Base-by-base conservation (phyloP, 768 basidiomycete genomes). In the Tephrocybe sp. region DNA sequence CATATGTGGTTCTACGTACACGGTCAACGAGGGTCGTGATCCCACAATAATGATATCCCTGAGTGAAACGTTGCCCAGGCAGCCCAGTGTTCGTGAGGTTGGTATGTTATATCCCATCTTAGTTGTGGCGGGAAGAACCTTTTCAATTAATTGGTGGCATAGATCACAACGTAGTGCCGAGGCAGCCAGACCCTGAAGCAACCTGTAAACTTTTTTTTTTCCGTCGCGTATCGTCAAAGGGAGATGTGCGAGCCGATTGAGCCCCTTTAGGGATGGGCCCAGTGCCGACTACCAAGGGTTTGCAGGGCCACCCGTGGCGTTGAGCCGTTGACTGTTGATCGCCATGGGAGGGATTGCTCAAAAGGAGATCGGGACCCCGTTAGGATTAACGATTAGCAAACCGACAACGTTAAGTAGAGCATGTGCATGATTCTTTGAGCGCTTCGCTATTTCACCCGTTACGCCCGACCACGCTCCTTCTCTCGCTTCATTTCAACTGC, bases 251-350 rank as follows among this genome's bases (percentile, higher is more conserved):
- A 14, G 24, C 42, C 42, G 42, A 43, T 30, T 5, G 18, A 39
- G 10, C 42, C 34, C 36, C 41, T 23, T 53, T 41, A 37, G 41
- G 45, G 25, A 21, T 37, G 44, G 51, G 36, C 32, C 28, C 15
- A 12, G 7, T 18, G 8, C 7, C 24, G 26, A 25, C 33, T 48
- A 48, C 25, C 32, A 30, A 18, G 24, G 32, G 21, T 30, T 12
- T 23, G 45, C 50, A 56, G 55, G 55, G 46, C 38, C 50, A 34
- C n/a, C 17, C 20, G 20, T 14, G 23, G 21, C n/a, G n/a, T 39
- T 17, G 48, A 46, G 54, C 44, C 50, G 55, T 51, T 48, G 54
- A 51, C 51, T 48, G 41, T 48, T 48, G 52, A 53, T 53, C 46
- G 41, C 36, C 45, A 53, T 53, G 51, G 30, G 21, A 53, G 33